phyloP scores from a whole-genome alignment of 768 basidiomycete genomes.

The Leccinum rimulosum region DNA sequence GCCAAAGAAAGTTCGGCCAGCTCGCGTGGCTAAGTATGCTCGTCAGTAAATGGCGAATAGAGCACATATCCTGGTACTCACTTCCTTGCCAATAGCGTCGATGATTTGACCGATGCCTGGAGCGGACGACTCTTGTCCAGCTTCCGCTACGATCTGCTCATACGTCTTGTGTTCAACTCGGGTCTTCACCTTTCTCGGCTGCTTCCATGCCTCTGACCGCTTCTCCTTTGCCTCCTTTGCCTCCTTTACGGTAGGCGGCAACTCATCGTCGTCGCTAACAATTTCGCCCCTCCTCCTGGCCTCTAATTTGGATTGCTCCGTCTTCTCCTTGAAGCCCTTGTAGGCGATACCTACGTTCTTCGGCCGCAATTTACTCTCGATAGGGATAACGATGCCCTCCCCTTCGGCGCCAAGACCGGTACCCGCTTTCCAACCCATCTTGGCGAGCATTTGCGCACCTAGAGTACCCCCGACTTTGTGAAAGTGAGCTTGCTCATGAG shows the following conservation, averaged over 20 bases:
- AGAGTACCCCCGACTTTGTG: constrained; percentile 70
- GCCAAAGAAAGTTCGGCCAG: constrained; percentile 74
- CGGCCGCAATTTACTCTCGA: constrained; percentile 82
- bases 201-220: constrained; percentile 81
- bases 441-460: constrained; percentile 87
- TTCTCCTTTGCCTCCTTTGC: constrained; percentile 56
- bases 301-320: constrained; percentile 79
- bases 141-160: constrained; percentile 90
- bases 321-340: constrained; percentile 86
- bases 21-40: constrained; percentile 65
- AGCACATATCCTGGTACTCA: constrained; percentile 38
- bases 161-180: constrained; percentile 95
- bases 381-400: constrained; percentile 83
- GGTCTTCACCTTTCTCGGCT: constrained; percentile 78
- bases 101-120: constrained; percentile 82
- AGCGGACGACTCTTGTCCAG: constrained; percentile 55
- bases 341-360: constrained; percentile 86
- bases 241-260: constrained; percentile 28
- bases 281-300: constrained; percentile 70
- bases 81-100: constrained; percentile 93
- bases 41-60: constrained; percentile 3
- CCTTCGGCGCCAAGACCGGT: constrained; percentile 72
- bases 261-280: constrained; percentile 70
- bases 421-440: constrained; percentile 93
- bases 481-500: constrained; percentile 79